Evolutionary conservation across 257 asterid genomes (phyloP).

Genomic region (Linaria vulgaris): DNA sequence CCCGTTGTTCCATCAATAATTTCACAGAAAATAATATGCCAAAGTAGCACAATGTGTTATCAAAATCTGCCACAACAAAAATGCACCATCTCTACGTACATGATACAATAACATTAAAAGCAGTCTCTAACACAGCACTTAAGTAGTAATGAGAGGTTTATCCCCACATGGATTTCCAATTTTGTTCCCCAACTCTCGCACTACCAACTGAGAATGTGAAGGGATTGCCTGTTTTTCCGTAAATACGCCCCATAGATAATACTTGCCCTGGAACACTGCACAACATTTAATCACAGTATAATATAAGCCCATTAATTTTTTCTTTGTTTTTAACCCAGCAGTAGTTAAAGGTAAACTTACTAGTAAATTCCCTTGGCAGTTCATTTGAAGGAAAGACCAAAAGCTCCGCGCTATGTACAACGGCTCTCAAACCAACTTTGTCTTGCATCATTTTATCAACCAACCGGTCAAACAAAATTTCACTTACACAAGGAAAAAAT

Average conservation of each 20-base stretch:
- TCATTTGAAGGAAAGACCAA: slow-evolving; percentile 70
- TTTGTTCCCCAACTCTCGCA: neutral
- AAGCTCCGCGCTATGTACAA: slow-evolving; percentile 64
- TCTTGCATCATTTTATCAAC: slow-evolving; percentile 49
- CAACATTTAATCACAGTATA: slow-evolving; percentile 2
- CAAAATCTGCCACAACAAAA: no score
- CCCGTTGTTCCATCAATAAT: no score
- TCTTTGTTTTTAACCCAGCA: no score
- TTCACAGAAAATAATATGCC: no score
- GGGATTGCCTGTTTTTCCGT: slow-evolving; percentile 35
- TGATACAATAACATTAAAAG: no score
- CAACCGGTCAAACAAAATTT: slow-evolving; percentile 44
- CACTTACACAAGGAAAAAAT: slow-evolving; percentile 34
- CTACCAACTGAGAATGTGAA: neutral
- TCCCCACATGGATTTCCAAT: no score
- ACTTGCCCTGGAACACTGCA: slow-evolving; percentile 64
- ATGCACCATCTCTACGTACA: no score
- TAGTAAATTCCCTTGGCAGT: slow-evolving; percentile 66
- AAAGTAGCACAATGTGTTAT: no score
- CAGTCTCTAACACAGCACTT: no score
- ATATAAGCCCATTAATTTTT: no score
- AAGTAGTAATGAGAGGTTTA: no score
- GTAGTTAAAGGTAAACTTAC: slow-evolving; percentile 38
- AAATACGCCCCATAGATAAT: slow-evolving; percentile 85
- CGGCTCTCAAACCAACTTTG: slow-evolving; percentile 63